A percentile compares a stretch with the other conserved stretches of the same genome.
These are phyloP conservation scores for Rhododendron vialii DNA, from an alignment of 148 eudicot species.

Conservation along the genomic window DNA sequence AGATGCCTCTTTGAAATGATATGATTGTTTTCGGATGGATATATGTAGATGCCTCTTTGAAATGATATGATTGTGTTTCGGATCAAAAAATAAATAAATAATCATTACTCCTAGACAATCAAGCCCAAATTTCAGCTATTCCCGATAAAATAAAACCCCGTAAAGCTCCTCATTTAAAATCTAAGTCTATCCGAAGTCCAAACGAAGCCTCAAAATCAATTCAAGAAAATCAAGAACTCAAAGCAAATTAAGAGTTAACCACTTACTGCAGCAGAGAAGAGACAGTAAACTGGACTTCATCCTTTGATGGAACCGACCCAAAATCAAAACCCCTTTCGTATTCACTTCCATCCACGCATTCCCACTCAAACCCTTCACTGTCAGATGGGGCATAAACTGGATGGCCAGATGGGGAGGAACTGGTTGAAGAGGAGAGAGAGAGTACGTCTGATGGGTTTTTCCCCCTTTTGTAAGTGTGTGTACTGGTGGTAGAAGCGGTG, in stretches of 20 bases:
- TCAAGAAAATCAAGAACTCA: neutral
- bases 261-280: constrained; percentile 54
- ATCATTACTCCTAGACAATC: too few relatives aligned
- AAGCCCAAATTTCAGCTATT: neutral
- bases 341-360: constrained; percentile 27
- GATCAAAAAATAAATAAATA: too few relatives aligned
- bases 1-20: too few relatives aligned
- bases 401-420: constrained; percentile 10
- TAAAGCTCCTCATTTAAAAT: neutral
- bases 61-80: too few relatives aligned
- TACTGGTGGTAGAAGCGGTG: neutral
- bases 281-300: constrained; percentile 54
- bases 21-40: too few relatives aligned
- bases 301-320: constrained; percentile 45
- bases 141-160: neutral
- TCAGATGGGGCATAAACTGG: neutral
- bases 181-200: neutral
- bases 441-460: neutral
- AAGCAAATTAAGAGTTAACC: neutral
- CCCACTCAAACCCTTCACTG: constrained; percentile 45
- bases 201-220: neutral
- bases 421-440: constrained; percentile 17
- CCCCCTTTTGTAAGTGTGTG: neutral
- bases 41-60: too few relatives aligned
- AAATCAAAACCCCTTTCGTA: constrained; percentile 8